Base-by-base conservation (phyloP, 192 early-diverging fungal species). In the Lobosporangium transversale region DNA sequence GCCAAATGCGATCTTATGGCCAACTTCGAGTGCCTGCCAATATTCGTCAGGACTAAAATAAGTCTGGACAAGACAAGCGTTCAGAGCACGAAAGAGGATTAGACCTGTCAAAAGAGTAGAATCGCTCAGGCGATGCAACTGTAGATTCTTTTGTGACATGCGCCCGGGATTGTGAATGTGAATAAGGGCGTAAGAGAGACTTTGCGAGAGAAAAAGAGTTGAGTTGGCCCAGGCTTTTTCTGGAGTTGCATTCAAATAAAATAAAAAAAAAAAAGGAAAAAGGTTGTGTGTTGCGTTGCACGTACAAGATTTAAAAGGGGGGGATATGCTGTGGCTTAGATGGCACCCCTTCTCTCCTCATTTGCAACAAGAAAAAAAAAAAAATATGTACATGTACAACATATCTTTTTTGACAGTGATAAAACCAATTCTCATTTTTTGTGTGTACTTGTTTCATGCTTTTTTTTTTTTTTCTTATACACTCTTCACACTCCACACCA, bases 21-120 rank as follows among this genome's bases (percentile, higher is more conserved):
- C 96, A 17, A 99, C 92, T 80, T 99, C 97, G 43, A 92, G 89
- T 31, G 90, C 88, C 79, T 99, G 97, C 96, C 96, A 99, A 83
- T 94, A 97, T 80, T 99, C 96, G 83, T 99, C 97, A 1, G 97
- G 95, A 60, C 92, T 90, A 61, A 93, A 93, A 59, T 86, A 98
- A 20, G 96, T 97, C n/a, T 60, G 43, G 30, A 89, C 83, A 17
- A 86, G 45, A 31, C 84, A 55, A 3, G 89, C 84, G 74, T 93
- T 95, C 47, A 81, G 43, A 36, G 83, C 45, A 7, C 94, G 84
- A 70, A 91, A 93, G 15, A 79, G 50, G 50, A 91, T 35, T 20
- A 92, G 48, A 35, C 68, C 40, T 14, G 42, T 23, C 7, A 83
- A 45, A 27, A 86, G 35, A 31, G n/a, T 18, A n/a, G 31, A 3